A percentile compares a stretch with the other conserved stretches of the same genome.
Conservation (phyloP, 768 basidiomycete genomes). For the Mycena olivaceomarginata region DNA sequence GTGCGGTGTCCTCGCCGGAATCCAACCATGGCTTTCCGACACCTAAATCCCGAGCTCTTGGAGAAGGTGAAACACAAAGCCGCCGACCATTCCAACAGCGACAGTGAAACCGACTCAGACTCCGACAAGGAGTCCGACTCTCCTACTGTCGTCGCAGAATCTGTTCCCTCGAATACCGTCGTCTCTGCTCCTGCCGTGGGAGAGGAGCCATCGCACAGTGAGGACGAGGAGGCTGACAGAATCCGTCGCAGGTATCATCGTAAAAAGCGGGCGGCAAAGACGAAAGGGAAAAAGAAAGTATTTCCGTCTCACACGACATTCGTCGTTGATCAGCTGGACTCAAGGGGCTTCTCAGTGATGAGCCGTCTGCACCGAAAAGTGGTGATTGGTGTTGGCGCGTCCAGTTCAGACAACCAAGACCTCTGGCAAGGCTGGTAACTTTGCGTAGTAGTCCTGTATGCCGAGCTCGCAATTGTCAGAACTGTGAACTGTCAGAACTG, state of each 20-base stretch:
- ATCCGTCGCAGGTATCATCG: constrained; percentile 13
- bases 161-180: constrained; percentile 14
- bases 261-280: neutral
- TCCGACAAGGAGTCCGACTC: neutral
- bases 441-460: constrained; percentile 5
- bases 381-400: no score
- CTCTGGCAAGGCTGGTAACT: neutral
- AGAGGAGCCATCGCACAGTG: constrained; percentile 16
- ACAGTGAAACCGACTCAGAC: no score
- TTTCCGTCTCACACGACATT: no score
- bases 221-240: constrained; percentile 17
- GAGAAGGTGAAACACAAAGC: neutral
- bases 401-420: no score
- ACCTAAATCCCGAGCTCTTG: neutral
- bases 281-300: no score
- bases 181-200: constrained; percentile 5
- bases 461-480: no score
- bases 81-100: no score
- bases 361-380: no score
- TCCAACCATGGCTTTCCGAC: constrained; percentile 6
- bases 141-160: neutral
- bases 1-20: neutral
- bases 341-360: no score
- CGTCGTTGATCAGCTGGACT: no score
- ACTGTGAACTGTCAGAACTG: constrained; percentile 4